A percentile compares a stretch with the other conserved stretches of the same genome.
These are phyloP conservation scores for Ramaria rubella DNA, from an alignment of 768 basidiomycete species.

Conservation along the genomic window DNA sequence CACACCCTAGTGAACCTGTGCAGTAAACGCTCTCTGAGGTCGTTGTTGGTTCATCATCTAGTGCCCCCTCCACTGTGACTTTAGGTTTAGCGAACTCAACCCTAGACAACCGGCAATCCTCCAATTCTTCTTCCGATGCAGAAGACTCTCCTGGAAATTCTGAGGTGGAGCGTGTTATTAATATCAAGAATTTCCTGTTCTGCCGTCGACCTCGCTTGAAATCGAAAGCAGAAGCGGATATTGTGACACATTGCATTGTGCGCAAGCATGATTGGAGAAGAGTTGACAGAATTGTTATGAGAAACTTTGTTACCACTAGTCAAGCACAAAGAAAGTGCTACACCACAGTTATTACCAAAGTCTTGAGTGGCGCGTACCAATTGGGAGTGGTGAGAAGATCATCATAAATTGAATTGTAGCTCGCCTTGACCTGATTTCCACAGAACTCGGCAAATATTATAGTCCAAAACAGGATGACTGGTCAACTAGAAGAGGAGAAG, in stretches of 20 bases:
- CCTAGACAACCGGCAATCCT: constrained; percentile 4
- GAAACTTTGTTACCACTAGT: constrained; percentile 88
- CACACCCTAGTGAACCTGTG: constrained; percentile 39
- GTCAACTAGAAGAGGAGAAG: constrained; percentile 94
- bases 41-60: constrained; percentile 28
- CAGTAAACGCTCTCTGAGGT: constrained; percentile 37
- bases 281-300: constrained; percentile 84
- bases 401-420: neutral
- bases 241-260: constrained; percentile 93
- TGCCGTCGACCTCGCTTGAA: constrained; percentile 85
- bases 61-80: constrained; percentile 6
- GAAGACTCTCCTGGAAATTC: constrained; percentile 21
- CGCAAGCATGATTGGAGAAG: constrained; percentile 90
- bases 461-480: constrained; percentile 89
- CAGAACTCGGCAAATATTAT: constrained; percentile 98
- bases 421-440: neutral
- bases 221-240: constrained; percentile 86
- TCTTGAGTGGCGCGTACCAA: constrained; percentile 80
- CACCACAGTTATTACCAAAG: constrained; percentile 81
- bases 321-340: constrained; percentile 99
- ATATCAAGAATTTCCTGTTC: constrained; percentile 89
- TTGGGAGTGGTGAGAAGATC: constrained; percentile 71
- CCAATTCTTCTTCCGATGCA: constrained; percentile 20
- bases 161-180: constrained; percentile 80
- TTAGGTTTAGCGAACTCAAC: constrained; percentile 1